Conservation (phyloP, 139 green algal species). For the Tetradesmus lagerheimii region DNA sequence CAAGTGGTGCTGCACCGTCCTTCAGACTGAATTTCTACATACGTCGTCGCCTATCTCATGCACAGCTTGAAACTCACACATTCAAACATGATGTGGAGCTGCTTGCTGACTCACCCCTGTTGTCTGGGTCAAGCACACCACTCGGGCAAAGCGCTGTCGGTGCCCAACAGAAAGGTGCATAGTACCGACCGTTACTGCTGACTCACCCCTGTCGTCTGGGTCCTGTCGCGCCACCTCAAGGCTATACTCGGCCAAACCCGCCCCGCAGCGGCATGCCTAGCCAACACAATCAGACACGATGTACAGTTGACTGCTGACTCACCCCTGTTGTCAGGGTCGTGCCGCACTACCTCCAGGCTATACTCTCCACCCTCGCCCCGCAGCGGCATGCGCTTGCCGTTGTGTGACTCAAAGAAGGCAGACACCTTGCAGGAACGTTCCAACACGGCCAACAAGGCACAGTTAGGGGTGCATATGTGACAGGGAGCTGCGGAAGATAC, state of each 20-base stretch:
- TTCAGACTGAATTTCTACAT: slow-evolving; percentile 54
- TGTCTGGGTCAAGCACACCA: neutral
- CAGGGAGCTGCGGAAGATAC: neutral
- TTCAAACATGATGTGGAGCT: no score
- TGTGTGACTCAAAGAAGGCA: slow-evolving; percentile 11
- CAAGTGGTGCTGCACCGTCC: slow-evolving; percentile 37
- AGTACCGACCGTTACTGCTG: no score
- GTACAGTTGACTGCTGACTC: neutral
- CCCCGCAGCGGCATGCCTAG: slow-evolving; percentile 47
- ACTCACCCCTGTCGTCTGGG: slow-evolving; percentile 42
- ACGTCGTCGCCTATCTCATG: no score
- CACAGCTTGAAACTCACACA: no score
- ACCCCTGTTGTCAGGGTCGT: slow-evolving; percentile 16
- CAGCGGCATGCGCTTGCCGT: slow-evolving; percentile 31
- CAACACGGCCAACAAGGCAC: neutral
- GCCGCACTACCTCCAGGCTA: slow-evolving; percentile 55
- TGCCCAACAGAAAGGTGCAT: no score
- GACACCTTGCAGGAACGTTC: slow-evolving; percentile 1
- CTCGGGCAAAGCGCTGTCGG: no score
- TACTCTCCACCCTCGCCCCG: slow-evolving; percentile 53
- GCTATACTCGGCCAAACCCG: slow-evolving; percentile 51
- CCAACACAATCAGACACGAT: no score
- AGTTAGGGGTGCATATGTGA: neutral
- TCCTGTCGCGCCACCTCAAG: slow-evolving; percentile 53
- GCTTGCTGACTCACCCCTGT: neutral